phyloP scores from a whole-genome alignment of 495 filamentous ascomycete genomes.

The Clavariopsis aquatica region DNA sequence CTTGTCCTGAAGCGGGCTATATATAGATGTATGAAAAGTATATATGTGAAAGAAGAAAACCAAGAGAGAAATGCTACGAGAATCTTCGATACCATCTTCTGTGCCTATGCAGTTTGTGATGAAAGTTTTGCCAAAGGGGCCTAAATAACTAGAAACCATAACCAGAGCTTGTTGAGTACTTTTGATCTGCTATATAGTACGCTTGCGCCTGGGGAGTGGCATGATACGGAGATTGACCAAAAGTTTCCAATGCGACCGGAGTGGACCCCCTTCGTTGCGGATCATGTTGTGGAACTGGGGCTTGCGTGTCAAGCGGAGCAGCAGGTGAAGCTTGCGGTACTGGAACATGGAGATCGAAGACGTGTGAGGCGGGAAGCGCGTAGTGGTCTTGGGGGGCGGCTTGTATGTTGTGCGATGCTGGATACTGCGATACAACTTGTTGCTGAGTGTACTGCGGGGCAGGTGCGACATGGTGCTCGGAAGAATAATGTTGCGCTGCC shows the following conservation, averaged over 20 bases:
- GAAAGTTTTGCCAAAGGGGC: too few species aligned
- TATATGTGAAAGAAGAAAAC: too few species aligned
- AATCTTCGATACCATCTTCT: not conserved
- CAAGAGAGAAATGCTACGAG: not conserved
- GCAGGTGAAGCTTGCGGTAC: conserved; percentile 7
- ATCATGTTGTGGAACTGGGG: conserved; percentile 20
- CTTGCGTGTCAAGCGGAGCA: not conserved
- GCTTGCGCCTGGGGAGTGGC: not conserved
- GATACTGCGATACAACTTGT: conserved; percentile 5
- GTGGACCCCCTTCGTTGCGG: conserved; percentile 23
- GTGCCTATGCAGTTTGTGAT: not conserved
- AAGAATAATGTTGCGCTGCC: conserved; percentile 11
- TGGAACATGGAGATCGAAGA: conserved; percentile 17
- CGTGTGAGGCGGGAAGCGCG: conserved; percentile 12
- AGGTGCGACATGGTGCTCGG: not conserved
- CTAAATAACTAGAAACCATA: conserved; percentile 11
- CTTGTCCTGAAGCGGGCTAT: not conserved
- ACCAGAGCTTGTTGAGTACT: not conserved
- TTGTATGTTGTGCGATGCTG: not conserved
- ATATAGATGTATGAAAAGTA: too few species aligned
- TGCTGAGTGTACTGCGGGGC: conserved; percentile 16
- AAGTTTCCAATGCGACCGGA: conserved; percentile 18
- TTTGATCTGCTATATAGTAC: conserved; percentile 22
- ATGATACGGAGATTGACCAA: conserved; percentile 18
- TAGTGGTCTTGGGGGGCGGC: conserved; percentile 11